Evolutionary conservation across 2,329 filamentous ascomycete genomes (phyloP), one percentile per base, ranked within the genome.

Genomic region (Phialemoniopsis sp.): DNA sequence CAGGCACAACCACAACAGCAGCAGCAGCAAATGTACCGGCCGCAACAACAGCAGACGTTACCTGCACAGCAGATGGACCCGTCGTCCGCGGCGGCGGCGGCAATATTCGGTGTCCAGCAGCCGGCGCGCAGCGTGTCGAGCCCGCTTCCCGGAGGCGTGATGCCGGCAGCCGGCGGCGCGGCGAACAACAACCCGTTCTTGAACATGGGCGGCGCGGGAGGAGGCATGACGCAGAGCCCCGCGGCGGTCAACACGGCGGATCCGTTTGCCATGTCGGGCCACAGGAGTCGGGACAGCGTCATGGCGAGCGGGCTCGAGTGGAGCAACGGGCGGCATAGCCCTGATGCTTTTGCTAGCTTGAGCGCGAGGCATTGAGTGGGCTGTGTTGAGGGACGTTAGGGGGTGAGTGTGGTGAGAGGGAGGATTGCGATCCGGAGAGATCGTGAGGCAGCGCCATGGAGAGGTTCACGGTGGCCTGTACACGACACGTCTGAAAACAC

Each of bases 271-370:
- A 51, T 47, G 46, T 46, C 38, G 38, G 54, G 56, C 52, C 76
- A 53, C 62, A 78, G 64, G 59, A 89, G 84, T 52, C 75, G 85
- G 36, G 86, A 89, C 54, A 89, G 85, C 58, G 78, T 87, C 57
- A 78, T 80, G 48, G 76, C 85, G 31, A 70, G 79, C 58, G 78
- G 78, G 40, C 75, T 81, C 68, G 72, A 76, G 34, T 81, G 77
- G 77, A 71, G 70, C 51, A 83, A 82, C 50, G 86, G 86, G 9
- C 69, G 86, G 32, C 85, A 89, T 54, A 89, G 85, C 51, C 86
- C 86, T 4, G 86, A 90, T 60, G 86, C 86, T 13, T 90, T 89
- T 70, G 80, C 85, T 3, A 86, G 82, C 37, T 66, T 90, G 46
- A 88, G 84, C 52, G 79, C 84, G 38, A 67, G 75, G 48, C 72